Evolutionary conservation across 257 asterid species (phyloP), one percentile per base, ranked within the genome.

Genomic region (Rubia yunnanensis): DNA sequence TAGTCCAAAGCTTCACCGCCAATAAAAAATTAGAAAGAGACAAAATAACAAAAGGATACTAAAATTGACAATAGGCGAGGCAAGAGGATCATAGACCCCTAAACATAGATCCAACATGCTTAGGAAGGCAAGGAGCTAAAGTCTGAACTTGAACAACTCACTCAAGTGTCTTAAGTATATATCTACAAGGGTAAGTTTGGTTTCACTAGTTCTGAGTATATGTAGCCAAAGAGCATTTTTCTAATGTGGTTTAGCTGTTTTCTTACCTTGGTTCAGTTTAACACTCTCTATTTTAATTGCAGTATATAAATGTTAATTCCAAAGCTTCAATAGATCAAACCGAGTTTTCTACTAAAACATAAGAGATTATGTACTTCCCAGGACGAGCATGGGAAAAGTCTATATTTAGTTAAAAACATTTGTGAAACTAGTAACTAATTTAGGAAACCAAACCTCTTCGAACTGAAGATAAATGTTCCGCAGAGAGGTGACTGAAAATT

Each of bases 401-500:
- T 38, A 61, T 22, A 22, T 36, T 10, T 39, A 23, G 55, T 32
- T 24, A 38, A 36, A 39, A 24, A 62, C 30, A 5, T 62, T 7
- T 1, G 1, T 24, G 3, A 2, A 20, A 5, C 60, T 41, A 38
- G 53, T 35, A 52, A 48, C n/a, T 23, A 36, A 11, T 32, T 17
- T 36, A 30, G 44, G 34, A 64, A 39, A 65, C 56, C 80, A 53
- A 74, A 85, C 95, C 97, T 91, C 95, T 79, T 88, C 80, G 73
- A 89, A 91, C 81, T 86, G 83, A 27, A 91, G 96, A 76, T 80
- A 85, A 78, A 83, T 91, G 82, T 81, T 88, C 41, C 92, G 86
- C 10, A 36, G n/a, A 13, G 98, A 88, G 70, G 86, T 83, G 64
- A 84, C 80, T n/a, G 98, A 83, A 76, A 91, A 85, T 66, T 80